These are phyloP conservation scores for Auxenochlorella pyrenoidosa DNA, from an alignment of 139 green algal genomes.

Conservation along the genomic window DNA sequence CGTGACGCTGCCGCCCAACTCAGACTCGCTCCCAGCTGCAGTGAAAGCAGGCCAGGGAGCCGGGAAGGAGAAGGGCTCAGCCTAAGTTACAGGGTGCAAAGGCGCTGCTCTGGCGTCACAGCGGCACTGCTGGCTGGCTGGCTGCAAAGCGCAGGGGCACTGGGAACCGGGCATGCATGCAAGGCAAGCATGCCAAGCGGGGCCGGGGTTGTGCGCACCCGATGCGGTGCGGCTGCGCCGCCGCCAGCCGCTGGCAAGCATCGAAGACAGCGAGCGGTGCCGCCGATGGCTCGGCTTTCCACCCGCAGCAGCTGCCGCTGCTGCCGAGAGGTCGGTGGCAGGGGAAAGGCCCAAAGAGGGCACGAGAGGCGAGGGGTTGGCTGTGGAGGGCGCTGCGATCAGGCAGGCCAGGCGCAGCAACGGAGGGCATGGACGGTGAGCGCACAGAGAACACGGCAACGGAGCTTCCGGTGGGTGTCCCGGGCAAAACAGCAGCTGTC, in stretches of 20 bases:
- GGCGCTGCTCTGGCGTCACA: no score
- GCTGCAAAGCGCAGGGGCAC: no score
- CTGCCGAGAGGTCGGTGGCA: not conserved
- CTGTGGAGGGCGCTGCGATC: slow-evolving; percentile 4
- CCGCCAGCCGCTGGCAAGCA: slow-evolving; percentile 34
- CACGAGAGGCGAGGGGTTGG: not conserved
- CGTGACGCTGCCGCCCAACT: not conserved
- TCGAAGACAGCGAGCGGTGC: slow-evolving; percentile 35
- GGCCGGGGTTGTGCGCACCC: not conserved
- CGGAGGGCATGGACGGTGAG: no score
- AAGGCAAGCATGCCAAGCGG: no score
- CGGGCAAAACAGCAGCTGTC: no score
- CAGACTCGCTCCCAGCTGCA: slow-evolving; percentile 18
- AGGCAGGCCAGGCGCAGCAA: not conserved
- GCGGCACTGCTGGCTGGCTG: no score
- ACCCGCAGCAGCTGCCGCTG: not conserved
- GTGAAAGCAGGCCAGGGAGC: not conserved
- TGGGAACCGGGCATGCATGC: no score
- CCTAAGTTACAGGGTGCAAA: no score
- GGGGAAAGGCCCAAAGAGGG: not conserved
- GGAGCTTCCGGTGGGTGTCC: no score
- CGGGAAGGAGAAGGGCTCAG: no score
- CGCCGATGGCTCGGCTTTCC: slow-evolving; percentile 32
- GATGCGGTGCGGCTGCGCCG: slow-evolving; percentile 5
- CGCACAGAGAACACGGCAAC: no score